phyloP scores from a whole-genome alignment of 2,329 filamentous ascomycete genomes.

The Microthyrium microscopicum region DNA sequence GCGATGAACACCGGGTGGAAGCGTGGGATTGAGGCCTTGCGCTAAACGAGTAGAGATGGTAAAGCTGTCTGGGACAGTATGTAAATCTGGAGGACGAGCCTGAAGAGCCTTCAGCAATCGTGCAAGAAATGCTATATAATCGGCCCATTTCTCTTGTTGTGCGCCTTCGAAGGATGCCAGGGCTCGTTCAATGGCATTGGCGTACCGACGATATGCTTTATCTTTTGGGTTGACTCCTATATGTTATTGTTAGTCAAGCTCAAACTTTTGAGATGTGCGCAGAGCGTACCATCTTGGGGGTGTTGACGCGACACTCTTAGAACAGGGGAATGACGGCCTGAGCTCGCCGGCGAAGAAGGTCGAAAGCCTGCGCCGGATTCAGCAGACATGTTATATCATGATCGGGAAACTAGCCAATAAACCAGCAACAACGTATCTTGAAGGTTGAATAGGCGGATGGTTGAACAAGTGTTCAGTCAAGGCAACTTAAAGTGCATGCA shows the following conservation, averaged over 20 bases:
- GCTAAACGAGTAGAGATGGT: constrained; percentile 78
- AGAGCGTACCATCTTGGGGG: constrained; percentile 53
- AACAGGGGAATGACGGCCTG: constrained; percentile 62
- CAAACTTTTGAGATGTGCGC: neutral
- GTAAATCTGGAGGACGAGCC: constrained; percentile 52
- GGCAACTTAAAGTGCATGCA: too few relatives aligned
- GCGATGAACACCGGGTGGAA: constrained; percentile 94
- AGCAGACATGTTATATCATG: constrained; percentile 39
- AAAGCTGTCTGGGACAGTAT: constrained; percentile 63
- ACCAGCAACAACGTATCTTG: too few relatives aligned
- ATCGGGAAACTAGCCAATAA: too few relatives aligned
- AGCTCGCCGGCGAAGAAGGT: constrained; percentile 64
- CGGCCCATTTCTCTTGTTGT: constrained; percentile 95
- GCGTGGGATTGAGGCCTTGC: constrained; percentile 82
- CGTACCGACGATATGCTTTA: constrained; percentile 71
- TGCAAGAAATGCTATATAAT: constrained; percentile 95
- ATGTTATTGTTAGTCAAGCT: constrained; percentile 4
- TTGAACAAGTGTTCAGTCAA: too few relatives aligned
- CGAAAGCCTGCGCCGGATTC: constrained; percentile 40
- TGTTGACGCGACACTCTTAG: constrained; percentile 63
- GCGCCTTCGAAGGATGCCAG: constrained; percentile 82
- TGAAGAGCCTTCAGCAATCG: constrained; percentile 87
- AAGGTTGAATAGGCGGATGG: too few relatives aligned
- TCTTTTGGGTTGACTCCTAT: constrained; percentile 46
- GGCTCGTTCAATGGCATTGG: constrained; percentile 69